phyloP scores from a whole-genome alignment of 1,284 basidiomycete species.

The Ceratobasidium sp. region DNA sequence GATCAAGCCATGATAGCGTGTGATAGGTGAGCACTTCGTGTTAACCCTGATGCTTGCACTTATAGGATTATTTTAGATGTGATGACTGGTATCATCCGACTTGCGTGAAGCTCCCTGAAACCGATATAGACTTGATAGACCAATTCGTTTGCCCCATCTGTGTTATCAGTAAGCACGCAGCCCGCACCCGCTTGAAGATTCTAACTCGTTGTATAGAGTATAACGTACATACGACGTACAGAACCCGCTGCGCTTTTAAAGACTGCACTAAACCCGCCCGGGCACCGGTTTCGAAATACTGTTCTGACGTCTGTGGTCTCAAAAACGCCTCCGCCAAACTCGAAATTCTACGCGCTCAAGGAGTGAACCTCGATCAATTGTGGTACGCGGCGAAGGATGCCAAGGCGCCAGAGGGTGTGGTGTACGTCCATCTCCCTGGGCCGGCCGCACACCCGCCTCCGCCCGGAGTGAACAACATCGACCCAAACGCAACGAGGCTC shows the following conservation, averaged over 20 bases:
- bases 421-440: slow-evolving; percentile 37
- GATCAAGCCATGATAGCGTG: slow-evolving; percentile 91
- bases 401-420: slow-evolving; percentile 28
- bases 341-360: slow-evolving; percentile 18
- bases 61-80: slow-evolving; percentile 65
- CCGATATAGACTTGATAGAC: slow-evolving; percentile 84
- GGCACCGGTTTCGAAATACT: slow-evolving; percentile 85
- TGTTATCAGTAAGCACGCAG: slow-evolving; percentile 70
- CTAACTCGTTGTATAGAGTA: slow-evolving; percentile 66
- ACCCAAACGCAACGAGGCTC: slow-evolving; percentile 13
- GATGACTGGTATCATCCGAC: slow-evolving; percentile 91
- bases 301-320: slow-evolving; percentile 82
- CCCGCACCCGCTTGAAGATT: background rate
- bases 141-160: slow-evolving; percentile 87
- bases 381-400: slow-evolving; percentile 47
- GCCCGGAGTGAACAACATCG: slow-evolving; percentile 27
- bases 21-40: slow-evolving; percentile 70
- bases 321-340: slow-evolving; percentile 48
- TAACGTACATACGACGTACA: slow-evolving; percentile 80
- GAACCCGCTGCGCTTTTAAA: slow-evolving; percentile 68
- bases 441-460: slow-evolving; percentile 26
- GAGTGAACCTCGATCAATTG: slow-evolving; percentile 39
- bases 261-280: slow-evolving; percentile 81
- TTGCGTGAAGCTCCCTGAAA: slow-evolving; percentile 82
- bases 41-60: background rate